These are phyloP conservation scores for Penicillium palitans DNA, from an alignment of 2,329 filamentous ascomycete genomes.

Conservation along the genomic window DNA sequence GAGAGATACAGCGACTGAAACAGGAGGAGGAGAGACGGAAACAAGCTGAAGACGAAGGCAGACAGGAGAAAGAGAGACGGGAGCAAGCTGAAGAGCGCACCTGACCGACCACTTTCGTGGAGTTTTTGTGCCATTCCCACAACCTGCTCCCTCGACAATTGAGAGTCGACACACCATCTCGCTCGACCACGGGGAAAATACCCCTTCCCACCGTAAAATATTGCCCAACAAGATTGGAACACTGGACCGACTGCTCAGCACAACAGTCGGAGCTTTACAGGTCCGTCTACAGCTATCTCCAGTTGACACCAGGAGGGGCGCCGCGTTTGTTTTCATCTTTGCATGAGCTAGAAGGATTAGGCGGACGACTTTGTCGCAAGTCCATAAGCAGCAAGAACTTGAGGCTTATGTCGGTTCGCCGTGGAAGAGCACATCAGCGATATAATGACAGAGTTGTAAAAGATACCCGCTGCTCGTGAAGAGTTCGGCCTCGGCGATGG, in stretches of 20 bases:
- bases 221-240: conserved; percentile 19
- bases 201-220: conserved; percentile 21
- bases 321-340: conserved; percentile 19
- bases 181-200: conserved; percentile 23
- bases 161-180: conserved; percentile 15
- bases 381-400: conserved; percentile 21
- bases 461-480: conserved; percentile 15
- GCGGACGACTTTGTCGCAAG: conserved; percentile 12
- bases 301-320: conserved; percentile 9
- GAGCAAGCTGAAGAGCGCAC: background rate
- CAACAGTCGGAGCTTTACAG: conserved; percentile 19
- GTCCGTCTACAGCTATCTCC: conserved; percentile 16
- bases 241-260: conserved; percentile 19
- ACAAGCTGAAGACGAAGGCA: conserved; percentile 9
- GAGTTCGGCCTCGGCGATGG: conserved; percentile 19
- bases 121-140: conserved; percentile 23
- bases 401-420: conserved; percentile 23
- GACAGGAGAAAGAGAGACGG: background rate
- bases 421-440: conserved; percentile 23
- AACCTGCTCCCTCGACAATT: conserved; percentile 17
- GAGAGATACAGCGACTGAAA: no score
- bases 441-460: conserved; percentile 20
- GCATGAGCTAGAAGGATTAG: conserved; percentile 17
- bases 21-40: no score
- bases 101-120: conserved; percentile 21